Percentiles rank a stretch among this genome's conserved stretches.
Conservation (phyloP, 352 stramenopile species). For the Phytophthora tentaculata region DNA sequence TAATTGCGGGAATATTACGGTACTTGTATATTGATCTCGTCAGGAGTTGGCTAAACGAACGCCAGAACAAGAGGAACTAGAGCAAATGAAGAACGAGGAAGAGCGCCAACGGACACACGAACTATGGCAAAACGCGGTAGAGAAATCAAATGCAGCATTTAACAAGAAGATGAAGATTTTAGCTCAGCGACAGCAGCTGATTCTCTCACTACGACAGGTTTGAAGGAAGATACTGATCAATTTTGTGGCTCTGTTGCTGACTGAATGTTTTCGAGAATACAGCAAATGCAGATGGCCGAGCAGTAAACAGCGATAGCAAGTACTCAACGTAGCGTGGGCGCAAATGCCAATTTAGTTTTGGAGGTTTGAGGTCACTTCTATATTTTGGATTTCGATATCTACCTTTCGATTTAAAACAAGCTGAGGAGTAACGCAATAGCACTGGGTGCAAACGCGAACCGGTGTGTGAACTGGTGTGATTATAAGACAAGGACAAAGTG, state of each 20-base stretch:
- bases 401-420: too few species aligned
- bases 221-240: background rate
- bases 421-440: too few species aligned
- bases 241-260: conserved; percentile 1
- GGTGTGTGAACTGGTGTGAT: too few species aligned
- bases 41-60: conserved; percentile 53
- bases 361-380: too few species aligned
- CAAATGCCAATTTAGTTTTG: too few species aligned
- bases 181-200: conserved; percentile 55
- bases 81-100: conserved; percentile 65
- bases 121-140: conserved; percentile 55
- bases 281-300: conserved; percentile 15
- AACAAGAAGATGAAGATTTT: conserved; percentile 54
- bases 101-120: conserved; percentile 63
- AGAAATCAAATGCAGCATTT: conserved; percentile 43
- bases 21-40: conserved; percentile 3
- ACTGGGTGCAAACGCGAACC: too few species aligned
- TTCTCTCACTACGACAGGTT: conserved; percentile 69
- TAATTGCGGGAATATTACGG: conserved; percentile 4
- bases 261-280: background rate
- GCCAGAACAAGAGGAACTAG: conserved; percentile 51
- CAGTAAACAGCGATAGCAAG: background rate
- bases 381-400: too few species aligned
- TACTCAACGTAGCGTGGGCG: too few species aligned
- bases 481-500: too few species aligned